Conservation (phyloP, 345 rosid genomes). For the Sonneratia caseolaris region DNA sequence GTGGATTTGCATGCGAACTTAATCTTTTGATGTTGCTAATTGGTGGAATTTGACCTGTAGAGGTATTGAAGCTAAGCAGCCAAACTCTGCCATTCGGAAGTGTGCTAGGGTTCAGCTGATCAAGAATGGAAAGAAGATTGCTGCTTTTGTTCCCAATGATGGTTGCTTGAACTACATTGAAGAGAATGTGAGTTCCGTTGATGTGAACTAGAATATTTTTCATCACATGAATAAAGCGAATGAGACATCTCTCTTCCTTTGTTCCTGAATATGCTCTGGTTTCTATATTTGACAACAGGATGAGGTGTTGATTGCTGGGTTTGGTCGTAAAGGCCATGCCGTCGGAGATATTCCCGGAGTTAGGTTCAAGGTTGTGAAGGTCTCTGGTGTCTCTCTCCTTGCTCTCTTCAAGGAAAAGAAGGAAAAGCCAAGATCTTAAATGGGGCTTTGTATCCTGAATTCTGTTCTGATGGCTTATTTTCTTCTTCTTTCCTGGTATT, state of each 20-base stretch:
- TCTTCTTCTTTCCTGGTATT: background rate
- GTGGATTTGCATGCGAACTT: background rate
- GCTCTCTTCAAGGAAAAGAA: constrained; percentile 13
- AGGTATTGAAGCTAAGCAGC: constrained; percentile 92
- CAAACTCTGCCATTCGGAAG: constrained; percentile 87
- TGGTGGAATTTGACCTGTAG: constrained; percentile 20
- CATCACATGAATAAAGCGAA: background rate
- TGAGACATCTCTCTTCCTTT: background rate
- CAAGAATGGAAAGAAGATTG: constrained; percentile 76
- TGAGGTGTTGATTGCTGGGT: constrained; percentile 61
- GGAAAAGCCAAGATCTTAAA: constrained; percentile 13
- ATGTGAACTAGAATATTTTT: background rate
- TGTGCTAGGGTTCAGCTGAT: constrained; percentile 85
- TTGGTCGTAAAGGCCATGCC: constrained; percentile 60
- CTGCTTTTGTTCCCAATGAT: constrained; percentile 84
- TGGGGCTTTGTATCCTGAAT: background rate
- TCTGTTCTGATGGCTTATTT: background rate
- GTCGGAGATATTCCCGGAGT: constrained; percentile 76
- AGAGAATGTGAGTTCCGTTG: constrained; percentile 45
- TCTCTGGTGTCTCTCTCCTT: constrained; percentile 12
- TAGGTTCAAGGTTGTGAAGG: constrained; percentile 13
- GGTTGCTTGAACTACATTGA: constrained; percentile 89
- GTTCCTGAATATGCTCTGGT: background rate
- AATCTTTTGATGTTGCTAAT: background rate
- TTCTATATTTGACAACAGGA: constrained; percentile 18